A percentile compares a stretch with the other conserved stretches of the same genome.
phyloP scores from a whole-genome alignment of 2,329 filamentous ascomycete genomes.

The Fusarium siculi region DNA sequence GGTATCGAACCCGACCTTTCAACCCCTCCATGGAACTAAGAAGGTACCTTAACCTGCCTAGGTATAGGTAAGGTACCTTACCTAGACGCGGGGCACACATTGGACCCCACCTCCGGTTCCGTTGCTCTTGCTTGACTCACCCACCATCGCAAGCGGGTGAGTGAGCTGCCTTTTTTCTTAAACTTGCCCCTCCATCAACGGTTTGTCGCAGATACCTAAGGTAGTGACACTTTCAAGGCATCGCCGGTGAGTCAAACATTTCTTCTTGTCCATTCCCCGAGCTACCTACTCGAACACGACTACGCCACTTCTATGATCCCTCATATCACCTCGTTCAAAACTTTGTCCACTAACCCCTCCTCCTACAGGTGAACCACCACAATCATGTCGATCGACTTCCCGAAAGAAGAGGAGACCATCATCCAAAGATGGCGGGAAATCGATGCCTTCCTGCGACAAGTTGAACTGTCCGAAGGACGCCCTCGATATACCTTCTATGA shows the following conservation, averaged over 20 bases:
- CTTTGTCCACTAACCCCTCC: slow-evolving; percentile 19
- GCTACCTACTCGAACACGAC: neutral
- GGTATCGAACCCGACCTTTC: neutral
- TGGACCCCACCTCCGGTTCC: slow-evolving; percentile 35
- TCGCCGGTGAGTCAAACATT: slow-evolving; percentile 27
- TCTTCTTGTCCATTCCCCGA: neutral
- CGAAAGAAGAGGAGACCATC: slow-evolving; percentile 87
- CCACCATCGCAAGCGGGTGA: slow-evolving; percentile 36
- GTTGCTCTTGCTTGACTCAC: slow-evolving; percentile 44
- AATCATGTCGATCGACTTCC: slow-evolving; percentile 88
- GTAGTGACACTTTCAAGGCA: slow-evolving; percentile 18
- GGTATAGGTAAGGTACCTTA: too few species aligned
- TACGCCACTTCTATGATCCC: neutral
- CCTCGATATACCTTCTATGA: slow-evolving; percentile 96
- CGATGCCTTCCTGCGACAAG: slow-evolving; percentile 86
- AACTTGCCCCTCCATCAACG: slow-evolving; percentile 44
- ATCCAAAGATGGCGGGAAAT: slow-evolving; percentile 91
- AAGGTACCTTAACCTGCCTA: neutral
- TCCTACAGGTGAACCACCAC: slow-evolving; percentile 24
- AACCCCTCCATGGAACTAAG: neutral
- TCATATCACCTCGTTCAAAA: neutral
- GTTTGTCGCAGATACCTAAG: slow-evolving; percentile 21
- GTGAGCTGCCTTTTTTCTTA: slow-evolving; percentile 32
- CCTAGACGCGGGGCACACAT: slow-evolving; percentile 40
- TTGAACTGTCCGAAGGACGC: slow-evolving; percentile 83